Evolutionary conservation across 202 grass and related monocot genomes (phyloP), one percentile per base, ranked within the genome.

Genomic region (Tripidium arundinaceum): DNA sequence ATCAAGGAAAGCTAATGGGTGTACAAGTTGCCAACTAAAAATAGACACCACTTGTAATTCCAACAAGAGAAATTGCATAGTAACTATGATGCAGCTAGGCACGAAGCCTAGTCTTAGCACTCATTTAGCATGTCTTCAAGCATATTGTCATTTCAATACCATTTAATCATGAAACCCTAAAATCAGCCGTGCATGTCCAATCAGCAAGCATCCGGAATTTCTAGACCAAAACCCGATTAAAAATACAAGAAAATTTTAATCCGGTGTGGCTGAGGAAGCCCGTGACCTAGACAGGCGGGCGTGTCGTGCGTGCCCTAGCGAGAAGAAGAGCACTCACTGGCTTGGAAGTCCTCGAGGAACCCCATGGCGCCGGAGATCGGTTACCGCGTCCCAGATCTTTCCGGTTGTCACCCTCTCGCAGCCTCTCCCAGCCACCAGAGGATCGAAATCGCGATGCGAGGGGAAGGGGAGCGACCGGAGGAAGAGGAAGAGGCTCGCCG

Each of bases 311-410:
- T 65, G 85, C 77, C 85, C 72, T 79, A 88, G 76, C 22, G 73
- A 18, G 41, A 36, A 37, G 31, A 66, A 81, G 74, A 75, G 19
- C 12, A 77, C 83, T 90, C 71, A 94, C 91, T 94, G 55, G 91
- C 88, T 81, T 88, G 85, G 83, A 94, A 91, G 70, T 94, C 91
- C 45, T 90, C 88, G 72, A 93, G 83, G 86, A 93, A 93, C 31
- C 88, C 88, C 91, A 93, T 93, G 31, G 52, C 31, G 33, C 8
- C 41, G 65, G 63, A 38, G 74, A 50, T 33, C 31, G 22, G 37
- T 47, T 72, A 11, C 22, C 27, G 14, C 18, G n/a, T n/a, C n/a
- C 4, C 70, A 55, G 72, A 75, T 75, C 72, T 67, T 28, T 24
- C 39, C 8, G 18, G 5, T 28, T 31, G n/a, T 28, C 29, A 70